Percentiles rank a stretch among this genome's conserved stretches.
These are phyloP conservation scores for Aegilops tauschii DNA, from an alignment of 176 grass and related monocot genomes.

Conservation along the genomic window DNA sequence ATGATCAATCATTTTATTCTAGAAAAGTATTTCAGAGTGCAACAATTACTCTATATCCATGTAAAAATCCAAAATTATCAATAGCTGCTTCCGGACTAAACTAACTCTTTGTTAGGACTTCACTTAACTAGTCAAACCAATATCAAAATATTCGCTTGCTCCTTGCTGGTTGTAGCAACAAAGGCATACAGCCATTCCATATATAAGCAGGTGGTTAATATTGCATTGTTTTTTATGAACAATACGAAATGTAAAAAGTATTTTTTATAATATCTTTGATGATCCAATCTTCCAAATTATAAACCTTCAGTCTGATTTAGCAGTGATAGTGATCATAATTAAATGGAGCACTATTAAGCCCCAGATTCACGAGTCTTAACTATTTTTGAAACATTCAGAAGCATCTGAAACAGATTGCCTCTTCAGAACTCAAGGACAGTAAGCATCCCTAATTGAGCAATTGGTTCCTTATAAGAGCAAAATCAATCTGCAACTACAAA, in stretches of 20 bases:
- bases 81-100: not conserved
- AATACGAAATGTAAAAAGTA: not conserved
- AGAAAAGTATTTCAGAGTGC: not conserved
- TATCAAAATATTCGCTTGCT: not conserved
- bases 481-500: slow-evolving; percentile 4
- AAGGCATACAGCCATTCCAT: slow-evolving; percentile 10
- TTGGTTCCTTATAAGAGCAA: not conserved
- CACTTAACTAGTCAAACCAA: slow-evolving; percentile 20
- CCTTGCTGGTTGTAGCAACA: not conserved
- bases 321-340: not conserved
- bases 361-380: slow-evolving; percentile 5
- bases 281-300: not conserved
- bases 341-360: not conserved
- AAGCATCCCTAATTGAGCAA: not conserved
- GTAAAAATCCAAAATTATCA: not conserved
- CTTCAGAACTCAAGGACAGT: slow-evolving; percentile 8
- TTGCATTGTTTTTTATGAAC: not conserved
- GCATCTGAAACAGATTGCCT: not conserved
- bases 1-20: not conserved
- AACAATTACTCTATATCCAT: not conserved
- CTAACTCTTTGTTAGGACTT: not conserved
- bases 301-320: not conserved
- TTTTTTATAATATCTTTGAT: not conserved
- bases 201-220: not conserved
- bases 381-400: not conserved